Percentiles rank a stretch among this genome's conserved stretches.
phyloP scores from a whole-genome alignment of 228 moss, liverwort and hornwort species.

The Sphagnum magellanicum region DNA sequence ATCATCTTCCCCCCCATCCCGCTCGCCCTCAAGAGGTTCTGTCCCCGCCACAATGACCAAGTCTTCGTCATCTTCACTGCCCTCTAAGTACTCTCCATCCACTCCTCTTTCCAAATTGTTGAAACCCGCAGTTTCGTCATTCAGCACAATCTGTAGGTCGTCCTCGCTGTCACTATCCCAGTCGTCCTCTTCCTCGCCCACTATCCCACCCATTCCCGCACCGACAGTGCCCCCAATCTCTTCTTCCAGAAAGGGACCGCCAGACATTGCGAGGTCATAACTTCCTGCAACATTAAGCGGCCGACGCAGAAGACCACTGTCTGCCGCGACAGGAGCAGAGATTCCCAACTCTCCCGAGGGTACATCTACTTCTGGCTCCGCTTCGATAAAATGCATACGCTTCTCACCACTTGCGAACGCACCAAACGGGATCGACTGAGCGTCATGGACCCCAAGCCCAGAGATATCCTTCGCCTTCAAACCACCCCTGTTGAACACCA shows the following conservation, averaged over 20 bases:
- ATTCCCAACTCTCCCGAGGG: not conserved
- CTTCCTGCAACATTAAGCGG: constrained; percentile 27
- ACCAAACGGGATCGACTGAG: constrained; percentile 18
- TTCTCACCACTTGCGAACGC: not conserved
- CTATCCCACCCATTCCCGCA: constrained; percentile 16
- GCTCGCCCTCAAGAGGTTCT: constrained; percentile 63
- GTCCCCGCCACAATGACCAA: constrained; percentile 83
- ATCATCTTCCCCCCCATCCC: constrained; percentile 86
- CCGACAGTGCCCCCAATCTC: constrained; percentile 24
- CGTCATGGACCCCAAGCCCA: constrained; percentile 31
- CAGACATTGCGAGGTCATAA: constrained; percentile 28
- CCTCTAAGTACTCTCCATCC: constrained; percentile 59
- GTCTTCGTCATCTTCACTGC: constrained; percentile 89
- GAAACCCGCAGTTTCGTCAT: constrained; percentile 60
- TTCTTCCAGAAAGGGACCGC: constrained; percentile 26
- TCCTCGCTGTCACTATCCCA: constrained; percentile 99
- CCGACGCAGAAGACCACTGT: constrained; percentile 11
- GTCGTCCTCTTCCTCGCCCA: constrained; percentile 48
- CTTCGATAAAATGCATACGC: not conserved
- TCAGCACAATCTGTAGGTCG: constrained; percentile 86
- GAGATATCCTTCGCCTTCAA: constrained; percentile 10
- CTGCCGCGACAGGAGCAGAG: constrained; percentile 10
- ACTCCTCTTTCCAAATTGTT: constrained; percentile 46
- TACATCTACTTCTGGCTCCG: not conserved
- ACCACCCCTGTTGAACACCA: constrained; percentile 13